These are phyloP conservation scores for Sparassis latifolia DNA, from an alignment of 1,284 basidiomycete species.

Conservation along the genomic window DNA sequence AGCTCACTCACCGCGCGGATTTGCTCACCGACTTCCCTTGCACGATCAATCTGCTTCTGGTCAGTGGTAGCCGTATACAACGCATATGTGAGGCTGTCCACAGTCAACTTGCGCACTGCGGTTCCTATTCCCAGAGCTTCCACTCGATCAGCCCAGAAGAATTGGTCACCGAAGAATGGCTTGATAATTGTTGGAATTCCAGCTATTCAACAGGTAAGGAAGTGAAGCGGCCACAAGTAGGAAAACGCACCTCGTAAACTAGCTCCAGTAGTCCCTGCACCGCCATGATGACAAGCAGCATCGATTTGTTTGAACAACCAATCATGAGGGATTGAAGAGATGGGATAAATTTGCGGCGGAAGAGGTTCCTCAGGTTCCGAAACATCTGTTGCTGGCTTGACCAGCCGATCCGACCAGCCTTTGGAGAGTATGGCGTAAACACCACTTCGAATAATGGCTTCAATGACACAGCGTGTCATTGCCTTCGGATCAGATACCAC, in stretches of 20 bases:
- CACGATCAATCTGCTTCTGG: constrained; percentile 80
- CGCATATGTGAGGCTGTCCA: constrained; percentile 72
- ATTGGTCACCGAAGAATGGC: constrained; percentile 97
- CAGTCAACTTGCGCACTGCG: constrained; percentile 80
- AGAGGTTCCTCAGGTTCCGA: constrained; percentile 61
- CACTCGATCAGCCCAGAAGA: constrained; percentile 94
- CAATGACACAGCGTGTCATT: constrained; percentile 87
- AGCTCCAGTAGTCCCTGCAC: constrained; percentile 93
- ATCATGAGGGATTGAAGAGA: constrained; percentile 90
- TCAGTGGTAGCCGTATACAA: constrained; percentile 81
- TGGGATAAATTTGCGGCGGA: constrained; percentile 74
- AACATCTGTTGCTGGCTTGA: constrained; percentile 50
- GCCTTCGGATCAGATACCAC: constrained; percentile 91
- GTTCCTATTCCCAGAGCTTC: constrained; percentile 89
- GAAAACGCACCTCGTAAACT: constrained; percentile 69
- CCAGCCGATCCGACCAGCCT: constrained; percentile 94
- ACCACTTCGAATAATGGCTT: constrained; percentile 80
- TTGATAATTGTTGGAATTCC: constrained; percentile 94
- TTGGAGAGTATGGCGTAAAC: constrained; percentile 92
- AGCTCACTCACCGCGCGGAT: constrained; percentile 65
- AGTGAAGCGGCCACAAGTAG: constrained; percentile 1
- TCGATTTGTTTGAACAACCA: constrained; percentile 95
- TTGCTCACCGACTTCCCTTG: constrained; percentile 75
- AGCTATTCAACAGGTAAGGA: constrained; percentile 39
- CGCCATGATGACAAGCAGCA: constrained; percentile 96